Evolutionary conservation across 2,329 filamentous ascomycete species (phyloP), one percentile per base, ranked within the genome.

Genomic region (Fusarium sp.): DNA sequence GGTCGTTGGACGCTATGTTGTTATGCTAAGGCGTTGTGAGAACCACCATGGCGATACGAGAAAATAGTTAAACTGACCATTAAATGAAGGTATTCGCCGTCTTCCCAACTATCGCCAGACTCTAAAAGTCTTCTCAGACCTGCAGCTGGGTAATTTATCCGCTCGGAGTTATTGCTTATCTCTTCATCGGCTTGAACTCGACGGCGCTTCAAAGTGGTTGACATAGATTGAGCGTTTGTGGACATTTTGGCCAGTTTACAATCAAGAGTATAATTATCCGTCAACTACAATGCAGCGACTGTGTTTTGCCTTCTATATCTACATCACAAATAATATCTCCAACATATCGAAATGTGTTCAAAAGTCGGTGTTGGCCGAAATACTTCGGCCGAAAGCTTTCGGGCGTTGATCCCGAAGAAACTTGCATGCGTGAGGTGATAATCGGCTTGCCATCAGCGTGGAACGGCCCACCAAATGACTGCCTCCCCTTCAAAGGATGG

Each of bases 331-430:
- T 12, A 15, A 20, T 15, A 10, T 20, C 26, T 17, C 12, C n/a
- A 36, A n/a, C 2, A n/a, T n/a, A 26, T 62, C 56, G 40, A 48
- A 32, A 9, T 4, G 8, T 14, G 9, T 9, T 12, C 12, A 34
- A 62, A 62, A 62, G 59, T 62, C 59, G 59, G 59, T 62, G 43
- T 45, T 62, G 59, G 10, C 59, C 59, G 59, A 62, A 62, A 62
- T 62, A 54, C 24, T 24, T 62, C 59, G 59, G 58, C 59, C 59
- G 59, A 62, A 62, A 62, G 32, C 49, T 56, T 62, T 62, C 59
- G 59, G 53, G 26, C 38, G 17, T 53, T 9, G 24, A 43, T 20
- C 38, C 56, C 53, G 30, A 53, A 47, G 9, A 39, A 26, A 55
- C 24, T 12, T 49, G 44, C 52, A 50, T 24, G 32, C 21, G 12